These are phyloP conservation scores for Solanum acaule DNA, from an alignment of 257 asterid species.

Conservation along the genomic window DNA sequence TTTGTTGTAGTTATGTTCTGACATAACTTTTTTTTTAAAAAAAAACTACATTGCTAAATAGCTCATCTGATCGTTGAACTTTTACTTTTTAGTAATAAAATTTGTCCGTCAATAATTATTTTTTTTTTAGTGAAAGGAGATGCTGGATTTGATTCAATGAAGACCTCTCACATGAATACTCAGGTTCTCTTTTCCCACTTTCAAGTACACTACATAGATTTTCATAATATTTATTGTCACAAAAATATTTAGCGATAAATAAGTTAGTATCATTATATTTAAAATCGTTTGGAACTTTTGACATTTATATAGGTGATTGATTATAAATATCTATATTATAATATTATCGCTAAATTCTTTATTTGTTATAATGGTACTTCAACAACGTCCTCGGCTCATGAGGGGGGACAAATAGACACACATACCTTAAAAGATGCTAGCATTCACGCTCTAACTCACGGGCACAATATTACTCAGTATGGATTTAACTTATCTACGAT, in stretches of 20 bases:
- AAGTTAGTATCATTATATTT: no score
- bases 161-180: background rate
- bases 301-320: accelerated
- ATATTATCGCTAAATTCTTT: no score
- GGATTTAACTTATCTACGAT: background rate
- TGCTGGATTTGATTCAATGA: background rate
- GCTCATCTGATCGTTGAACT: background rate
- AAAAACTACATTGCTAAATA: background rate
- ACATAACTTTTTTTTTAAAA: no score
- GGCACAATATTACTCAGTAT: background rate
- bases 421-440: background rate
- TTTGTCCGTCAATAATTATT: background rate
- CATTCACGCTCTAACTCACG: background rate
- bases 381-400: background rate
- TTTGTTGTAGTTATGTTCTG: background rate
- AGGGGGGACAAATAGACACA: background rate
- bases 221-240: no score
- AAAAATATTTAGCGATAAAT: background rate
- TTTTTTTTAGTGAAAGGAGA: background rate
- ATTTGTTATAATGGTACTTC: background rate
- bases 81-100: background rate
- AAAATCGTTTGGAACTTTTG: accelerated
- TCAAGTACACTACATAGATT: no score
- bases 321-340: no score
- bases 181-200: background rate